Conservation (phyloP, 345 rosid genomes). For the Pugionium cornutum region DNA sequence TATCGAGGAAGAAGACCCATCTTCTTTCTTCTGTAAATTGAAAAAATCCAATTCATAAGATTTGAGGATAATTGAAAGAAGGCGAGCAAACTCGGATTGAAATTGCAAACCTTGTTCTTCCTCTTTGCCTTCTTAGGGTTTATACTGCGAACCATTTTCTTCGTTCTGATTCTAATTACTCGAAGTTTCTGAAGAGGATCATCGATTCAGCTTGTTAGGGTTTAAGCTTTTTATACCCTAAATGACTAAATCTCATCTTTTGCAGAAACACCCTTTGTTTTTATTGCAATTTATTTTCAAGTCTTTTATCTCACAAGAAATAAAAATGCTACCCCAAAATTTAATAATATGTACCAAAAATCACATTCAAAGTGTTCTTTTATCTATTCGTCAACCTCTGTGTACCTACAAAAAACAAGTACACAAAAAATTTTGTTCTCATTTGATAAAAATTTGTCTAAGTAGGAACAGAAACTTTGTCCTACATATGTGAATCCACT, state of each 20-base stretch:
- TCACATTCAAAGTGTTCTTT: conserved; percentile 11
- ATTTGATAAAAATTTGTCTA: no score
- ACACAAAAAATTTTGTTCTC: no score
- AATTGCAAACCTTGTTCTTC: conserved; percentile 62
- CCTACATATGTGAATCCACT: no score
- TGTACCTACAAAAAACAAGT: no score
- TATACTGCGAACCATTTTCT: conserved; percentile 65
- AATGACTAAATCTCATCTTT: background rate
- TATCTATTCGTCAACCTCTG: background rate
- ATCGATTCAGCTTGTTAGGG: conserved; percentile 32
- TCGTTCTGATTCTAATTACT: background rate
- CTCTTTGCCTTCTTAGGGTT: conserved; percentile 78
- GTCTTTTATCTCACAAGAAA: background rate
- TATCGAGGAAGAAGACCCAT: conserved; percentile 55
- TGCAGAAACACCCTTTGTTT: background rate
- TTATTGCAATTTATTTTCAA: background rate
- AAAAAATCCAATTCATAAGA: background rate
- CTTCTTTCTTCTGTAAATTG: conserved; percentile 46
- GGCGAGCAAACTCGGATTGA: background rate
- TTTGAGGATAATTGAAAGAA: background rate
- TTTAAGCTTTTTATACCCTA: conserved; percentile 34
- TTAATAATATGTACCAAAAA: background rate
- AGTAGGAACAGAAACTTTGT: no score
- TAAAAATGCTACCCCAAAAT: background rate
- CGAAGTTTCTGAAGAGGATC: conserved; percentile 10